Conservation (phyloP, 805 yeast species). For the Cyberlindnera euphorbiiphila region DNA sequence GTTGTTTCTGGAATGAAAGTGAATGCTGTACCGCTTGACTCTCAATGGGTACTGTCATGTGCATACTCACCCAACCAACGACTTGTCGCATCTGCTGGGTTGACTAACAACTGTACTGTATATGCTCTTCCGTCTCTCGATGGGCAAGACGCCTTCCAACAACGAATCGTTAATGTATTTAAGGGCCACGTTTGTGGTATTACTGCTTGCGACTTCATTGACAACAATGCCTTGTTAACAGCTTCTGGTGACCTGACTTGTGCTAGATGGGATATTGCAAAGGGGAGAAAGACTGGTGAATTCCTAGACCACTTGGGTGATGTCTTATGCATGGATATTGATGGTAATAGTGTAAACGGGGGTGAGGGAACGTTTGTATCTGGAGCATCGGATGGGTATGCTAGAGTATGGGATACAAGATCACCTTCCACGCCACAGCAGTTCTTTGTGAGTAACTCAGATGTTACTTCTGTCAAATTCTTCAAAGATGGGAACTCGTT, state of each 20-base stretch:
- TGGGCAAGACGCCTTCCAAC: conserved; percentile 32
- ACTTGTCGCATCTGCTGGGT: conserved; percentile 75
- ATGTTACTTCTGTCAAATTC: conserved; percentile 57
- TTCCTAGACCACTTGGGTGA: conserved; percentile 72
- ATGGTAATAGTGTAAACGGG: conserved; percentile 12
- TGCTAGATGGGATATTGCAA: conserved; percentile 72
- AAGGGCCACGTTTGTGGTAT: conserved; percentile 84
- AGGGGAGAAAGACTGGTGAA: conserved; percentile 48
- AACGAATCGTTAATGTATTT: conserved; percentile 47
- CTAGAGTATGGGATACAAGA: conserved; percentile 64
- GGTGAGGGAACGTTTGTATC: conserved; percentile 42
- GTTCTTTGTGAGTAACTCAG: conserved; percentile 55
- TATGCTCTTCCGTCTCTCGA: conserved; percentile 39
- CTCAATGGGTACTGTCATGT: conserved; percentile 76
- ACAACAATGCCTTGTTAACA: conserved; percentile 54
- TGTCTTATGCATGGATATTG: conserved; percentile 48
- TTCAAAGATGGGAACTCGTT: conserved; percentile 72
- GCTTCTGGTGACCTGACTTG: conserved; percentile 82
- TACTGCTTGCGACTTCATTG: conserved; percentile 67
- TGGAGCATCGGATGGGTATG: conserved; percentile 67
- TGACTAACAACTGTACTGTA: conserved; percentile 74
- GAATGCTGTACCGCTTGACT: conserved; percentile 66
- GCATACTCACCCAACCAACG: conserved; percentile 64
- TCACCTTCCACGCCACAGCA: conserved; percentile 37
- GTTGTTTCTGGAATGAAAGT: conserved; percentile 64